phyloP scores from a whole-genome alignment of 2,329 filamentous ascomycete species.

The Nothopassalora personata region DNA sequence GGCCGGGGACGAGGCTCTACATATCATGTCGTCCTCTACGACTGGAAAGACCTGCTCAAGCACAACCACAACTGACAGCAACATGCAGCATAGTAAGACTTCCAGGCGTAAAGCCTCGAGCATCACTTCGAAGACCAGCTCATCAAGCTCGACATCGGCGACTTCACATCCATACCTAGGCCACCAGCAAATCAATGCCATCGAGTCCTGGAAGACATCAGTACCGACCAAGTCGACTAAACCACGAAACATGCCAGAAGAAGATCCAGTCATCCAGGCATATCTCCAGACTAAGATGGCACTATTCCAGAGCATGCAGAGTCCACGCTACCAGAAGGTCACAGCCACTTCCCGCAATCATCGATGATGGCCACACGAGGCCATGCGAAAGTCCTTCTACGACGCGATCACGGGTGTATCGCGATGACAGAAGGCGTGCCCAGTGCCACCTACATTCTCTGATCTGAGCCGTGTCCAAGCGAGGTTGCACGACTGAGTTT shows the following conservation, averaged over 20 bases:
- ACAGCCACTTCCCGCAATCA: not conserved
- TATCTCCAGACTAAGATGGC: conserved; percentile 35
- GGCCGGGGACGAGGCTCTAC: not conserved
- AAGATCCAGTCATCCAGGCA: conserved; percentile 29
- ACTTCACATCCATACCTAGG: conserved; percentile 20
- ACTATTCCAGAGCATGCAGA: conserved; percentile 26
- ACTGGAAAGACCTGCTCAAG: not conserved
- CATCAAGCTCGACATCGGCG: not conserved
- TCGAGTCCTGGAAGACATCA: conserved; percentile 26
- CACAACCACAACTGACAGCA: not conserved
- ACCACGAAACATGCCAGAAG: conserved; percentile 5
- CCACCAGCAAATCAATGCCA: conserved; percentile 22
- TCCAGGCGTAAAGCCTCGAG: conserved; percentile 7
- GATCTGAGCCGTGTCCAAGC: not conserved
- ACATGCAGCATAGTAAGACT: not conserved
- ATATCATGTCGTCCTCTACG: conserved; percentile 4
- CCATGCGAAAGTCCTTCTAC: not conserved
- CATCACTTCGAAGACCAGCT: conserved; percentile 8
- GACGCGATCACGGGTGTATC: not conserved
- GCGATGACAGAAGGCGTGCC: not conserved
- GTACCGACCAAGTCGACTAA: conserved; percentile 19
- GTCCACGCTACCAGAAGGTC: not conserved
- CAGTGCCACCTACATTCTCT: not conserved
- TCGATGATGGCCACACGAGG: not conserved
- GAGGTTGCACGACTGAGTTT: not conserved